Percentiles rank a stretch among this genome's conserved stretches.
These are phyloP conservation scores for Geotrichum restrictum DNA, from an alignment of 1,139 yeast genomes.

Conservation along the genomic window DNA sequence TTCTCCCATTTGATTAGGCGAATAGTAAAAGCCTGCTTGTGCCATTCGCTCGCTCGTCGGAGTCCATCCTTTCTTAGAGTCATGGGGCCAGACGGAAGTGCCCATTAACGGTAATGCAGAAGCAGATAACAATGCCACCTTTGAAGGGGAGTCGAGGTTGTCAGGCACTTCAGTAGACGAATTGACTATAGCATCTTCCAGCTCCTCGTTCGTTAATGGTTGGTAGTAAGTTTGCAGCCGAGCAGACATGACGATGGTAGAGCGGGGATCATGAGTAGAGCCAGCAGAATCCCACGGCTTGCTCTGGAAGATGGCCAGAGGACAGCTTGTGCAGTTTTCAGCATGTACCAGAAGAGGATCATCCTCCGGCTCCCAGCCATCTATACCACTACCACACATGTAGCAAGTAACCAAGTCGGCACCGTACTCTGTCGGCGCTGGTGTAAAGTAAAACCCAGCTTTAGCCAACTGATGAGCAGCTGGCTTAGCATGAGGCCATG, in stretches of 20 bases:
- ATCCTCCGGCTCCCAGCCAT: constrained; percentile 41
- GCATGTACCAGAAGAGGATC: constrained; percentile 47
- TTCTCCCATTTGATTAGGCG: constrained; percentile 56
- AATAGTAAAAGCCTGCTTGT: constrained; percentile 63
- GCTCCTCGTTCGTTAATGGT: constrained; percentile 22
- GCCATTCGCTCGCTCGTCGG: constrained; percentile 53
- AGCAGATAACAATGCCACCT: neutral
- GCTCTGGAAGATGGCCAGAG: constrained; percentile 38
- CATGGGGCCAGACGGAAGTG: constrained; percentile 51
- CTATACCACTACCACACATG: constrained; percentile 48
- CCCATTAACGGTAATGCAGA: constrained; percentile 10
- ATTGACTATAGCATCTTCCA: constrained; percentile 9
- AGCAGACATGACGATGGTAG: constrained; percentile 41
- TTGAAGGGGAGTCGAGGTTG: neutral
- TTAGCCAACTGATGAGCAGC: constrained; percentile 46
- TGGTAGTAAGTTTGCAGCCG: constrained; percentile 51
- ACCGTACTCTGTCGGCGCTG: constrained; percentile 42
- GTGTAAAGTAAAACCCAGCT: constrained; percentile 59
- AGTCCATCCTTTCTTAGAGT: constrained; percentile 39
- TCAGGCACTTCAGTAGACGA: neutral
- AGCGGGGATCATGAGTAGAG: constrained; percentile 39
- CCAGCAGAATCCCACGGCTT: constrained; percentile 28
- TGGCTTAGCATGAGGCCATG: constrained; percentile 38
- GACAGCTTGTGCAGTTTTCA: constrained; percentile 47
- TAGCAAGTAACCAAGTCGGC: constrained; percentile 59